phyloP scores from a whole-genome alignment of 495 filamentous ascomycete genomes.

The Aspergillus haitiensis region DNA sequence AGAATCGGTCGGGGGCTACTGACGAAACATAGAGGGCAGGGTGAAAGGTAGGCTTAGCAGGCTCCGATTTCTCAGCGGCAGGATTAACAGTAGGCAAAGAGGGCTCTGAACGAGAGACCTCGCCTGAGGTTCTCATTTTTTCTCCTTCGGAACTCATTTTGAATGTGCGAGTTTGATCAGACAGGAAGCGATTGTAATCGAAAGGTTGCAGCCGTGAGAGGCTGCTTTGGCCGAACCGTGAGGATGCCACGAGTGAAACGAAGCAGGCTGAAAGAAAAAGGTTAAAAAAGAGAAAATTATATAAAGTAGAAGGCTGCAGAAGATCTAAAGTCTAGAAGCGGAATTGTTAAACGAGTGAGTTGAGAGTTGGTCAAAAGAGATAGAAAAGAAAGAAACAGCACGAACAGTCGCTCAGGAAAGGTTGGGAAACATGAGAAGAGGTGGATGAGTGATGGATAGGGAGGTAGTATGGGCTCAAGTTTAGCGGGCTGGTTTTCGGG shows the following conservation, averaged over 20 bases:
- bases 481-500: not conserved
- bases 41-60: conserved; percentile 66
- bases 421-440: conserved; percentile 13
- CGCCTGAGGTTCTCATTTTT: conserved; percentile 77
- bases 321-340: conserved; percentile 19
- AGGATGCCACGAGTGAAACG: conserved; percentile 47
- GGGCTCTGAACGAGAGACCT: conserved; percentile 61
- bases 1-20: conserved; percentile 34
- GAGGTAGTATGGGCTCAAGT: conserved; percentile 5
- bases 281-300: conserved; percentile 18
- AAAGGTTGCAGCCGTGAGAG: conserved; percentile 52
- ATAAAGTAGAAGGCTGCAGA: conserved; percentile 13
- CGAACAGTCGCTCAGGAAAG: conserved; percentile 16
- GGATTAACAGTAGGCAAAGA: conserved; percentile 80
- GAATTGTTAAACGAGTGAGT: conserved; percentile 33
- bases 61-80: conserved; percentile 63
- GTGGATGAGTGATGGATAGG: conserved; percentile 6
- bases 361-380: conserved; percentile 30
- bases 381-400: conserved; percentile 15
- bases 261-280: conserved; percentile 20
- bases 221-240: conserved; percentile 48
- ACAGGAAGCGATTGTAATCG: conserved; percentile 51
- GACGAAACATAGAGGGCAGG: conserved; percentile 88
- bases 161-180: conserved; percentile 44
- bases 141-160: conserved; percentile 69